phyloP scores from a whole-genome alignment of 2,329 filamentous ascomycete genomes.

The Helotiales sp. region DNA sequence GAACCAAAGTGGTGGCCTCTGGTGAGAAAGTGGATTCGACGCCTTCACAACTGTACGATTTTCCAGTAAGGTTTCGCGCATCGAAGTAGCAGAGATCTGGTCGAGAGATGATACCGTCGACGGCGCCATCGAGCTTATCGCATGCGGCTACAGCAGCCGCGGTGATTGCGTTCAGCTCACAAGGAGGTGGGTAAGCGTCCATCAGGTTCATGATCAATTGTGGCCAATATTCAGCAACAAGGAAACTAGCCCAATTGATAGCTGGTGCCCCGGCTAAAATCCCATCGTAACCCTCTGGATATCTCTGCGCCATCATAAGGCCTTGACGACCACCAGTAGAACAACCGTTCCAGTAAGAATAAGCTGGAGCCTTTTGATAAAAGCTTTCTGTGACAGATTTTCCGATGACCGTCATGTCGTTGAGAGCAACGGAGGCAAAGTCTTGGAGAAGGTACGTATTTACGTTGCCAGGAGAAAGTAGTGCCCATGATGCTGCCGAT shows the following conservation, averaged over 20 bases:
- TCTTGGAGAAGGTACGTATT: constrained; percentile 35
- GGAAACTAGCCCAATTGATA: constrained; percentile 32
- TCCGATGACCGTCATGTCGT: constrained; percentile 37
- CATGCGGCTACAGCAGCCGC: constrained; percentile 16
- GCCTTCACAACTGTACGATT: not conserved
- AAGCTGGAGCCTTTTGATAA: constrained; percentile 36
- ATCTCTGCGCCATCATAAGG: constrained; percentile 39
- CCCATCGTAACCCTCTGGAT: constrained; percentile 40
- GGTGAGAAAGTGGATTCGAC: not conserved
- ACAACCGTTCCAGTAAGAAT: constrained; percentile 41
- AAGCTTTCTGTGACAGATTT: constrained; percentile 36
- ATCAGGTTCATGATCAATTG: constrained; percentile 19
- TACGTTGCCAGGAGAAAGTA: constrained; percentile 16
- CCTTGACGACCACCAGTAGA: constrained; percentile 41
- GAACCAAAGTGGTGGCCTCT: not conserved
- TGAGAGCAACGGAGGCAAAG: constrained; percentile 38
- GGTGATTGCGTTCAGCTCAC: constrained; percentile 18
- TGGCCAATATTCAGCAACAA: constrained; percentile 8
- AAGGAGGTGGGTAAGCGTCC: constrained; percentile 5
- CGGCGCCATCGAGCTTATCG: constrained; percentile 20
- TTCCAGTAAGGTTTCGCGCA: constrained; percentile 12
- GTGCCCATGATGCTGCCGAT: constrained; percentile 6
- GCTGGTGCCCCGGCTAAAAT: constrained; percentile 41
- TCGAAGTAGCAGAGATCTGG: constrained; percentile 17
- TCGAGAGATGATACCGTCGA: constrained; percentile 20